Evolutionary conservation across 805 yeast species (phyloP).

Genomic region (Danielia oregonensis): DNA sequence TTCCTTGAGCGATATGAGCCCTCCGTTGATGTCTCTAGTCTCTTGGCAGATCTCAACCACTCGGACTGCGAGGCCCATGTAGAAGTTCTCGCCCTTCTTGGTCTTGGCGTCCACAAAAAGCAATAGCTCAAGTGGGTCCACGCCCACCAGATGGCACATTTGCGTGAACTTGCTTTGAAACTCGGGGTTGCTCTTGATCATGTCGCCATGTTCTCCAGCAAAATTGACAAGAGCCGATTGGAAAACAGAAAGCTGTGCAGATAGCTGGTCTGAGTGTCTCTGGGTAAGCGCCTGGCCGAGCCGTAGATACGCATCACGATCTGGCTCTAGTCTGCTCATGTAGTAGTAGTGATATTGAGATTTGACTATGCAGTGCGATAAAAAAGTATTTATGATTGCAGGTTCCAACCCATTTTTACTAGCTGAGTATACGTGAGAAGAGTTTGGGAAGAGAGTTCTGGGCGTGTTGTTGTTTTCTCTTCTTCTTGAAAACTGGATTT

Average conservation of each 20-base stretch:
- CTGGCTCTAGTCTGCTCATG: conserved; percentile 6
- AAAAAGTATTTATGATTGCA: too few species aligned
- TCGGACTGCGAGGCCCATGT: conserved; percentile 65
- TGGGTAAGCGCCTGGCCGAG: conserved; percentile 50
- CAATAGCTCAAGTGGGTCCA: conserved; percentile 63
- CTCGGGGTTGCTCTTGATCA: conserved; percentile 59
- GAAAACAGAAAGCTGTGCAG: conserved; percentile 71
- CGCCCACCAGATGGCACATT: conserved; percentile 76
- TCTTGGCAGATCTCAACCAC: conserved; percentile 72
- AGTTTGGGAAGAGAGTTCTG: too few species aligned
- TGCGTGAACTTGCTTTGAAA: conserved; percentile 69
- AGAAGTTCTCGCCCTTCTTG: conserved; percentile 44
- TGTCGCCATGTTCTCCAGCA: conserved; percentile 66
- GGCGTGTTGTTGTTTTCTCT: too few species aligned
- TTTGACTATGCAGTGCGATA: too few species aligned
- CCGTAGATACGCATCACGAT: conserved; percentile 34
- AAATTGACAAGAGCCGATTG: conserved; percentile 74
- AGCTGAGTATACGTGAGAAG: too few species aligned
- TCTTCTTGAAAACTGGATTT: too few species aligned
- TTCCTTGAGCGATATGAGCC: conserved; percentile 60
- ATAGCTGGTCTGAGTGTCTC: conserved; percentile 55
- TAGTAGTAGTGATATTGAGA: too few species aligned
- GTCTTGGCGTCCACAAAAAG: conserved; percentile 23
- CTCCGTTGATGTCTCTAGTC: conserved; percentile 76
- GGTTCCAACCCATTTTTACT: too few species aligned